phyloP scores from a whole-genome alignment of 495 filamentous ascomycete species.

The Podospora conica region DNA sequence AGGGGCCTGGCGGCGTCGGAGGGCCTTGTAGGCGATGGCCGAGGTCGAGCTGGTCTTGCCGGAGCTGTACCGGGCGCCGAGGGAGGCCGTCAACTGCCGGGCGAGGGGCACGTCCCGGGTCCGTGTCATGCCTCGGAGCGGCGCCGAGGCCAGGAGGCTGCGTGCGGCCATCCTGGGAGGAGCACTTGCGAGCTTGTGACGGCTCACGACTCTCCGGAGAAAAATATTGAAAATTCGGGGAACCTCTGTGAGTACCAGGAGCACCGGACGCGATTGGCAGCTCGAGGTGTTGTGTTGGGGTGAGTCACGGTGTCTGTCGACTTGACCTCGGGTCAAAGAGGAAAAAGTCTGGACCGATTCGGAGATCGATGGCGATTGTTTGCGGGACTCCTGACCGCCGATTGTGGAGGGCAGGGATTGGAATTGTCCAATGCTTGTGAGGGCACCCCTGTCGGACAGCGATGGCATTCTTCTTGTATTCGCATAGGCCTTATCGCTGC shows the following conservation, averaged over 20 bases:
- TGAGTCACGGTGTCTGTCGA: conserved; percentile 17
- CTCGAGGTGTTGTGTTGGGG: not conserved
- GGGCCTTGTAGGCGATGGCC: conserved; percentile 93
- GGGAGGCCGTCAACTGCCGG: conserved; percentile 14
- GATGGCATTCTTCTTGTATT: not conserved
- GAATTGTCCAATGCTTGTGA: conserved; percentile 12
- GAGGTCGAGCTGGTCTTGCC: conserved; percentile 65
- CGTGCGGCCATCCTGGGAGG: conserved; percentile 39
- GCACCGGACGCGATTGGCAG: not conserved
- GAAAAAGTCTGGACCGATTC: conserved; percentile 7
- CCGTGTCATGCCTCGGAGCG: conserved; percentile 28
- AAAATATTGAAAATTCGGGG: not conserved
- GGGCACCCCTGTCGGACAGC: not conserved
- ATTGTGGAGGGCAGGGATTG: conserved; percentile 5
- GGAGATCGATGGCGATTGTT: not conserved
- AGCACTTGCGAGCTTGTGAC: conserved; percentile 21
- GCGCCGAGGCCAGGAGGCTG: conserved; percentile 31
- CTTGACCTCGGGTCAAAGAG: not conserved
- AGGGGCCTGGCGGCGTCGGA: conserved; percentile 79
- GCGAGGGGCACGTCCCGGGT: conserved; percentile 19
- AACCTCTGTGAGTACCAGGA: not conserved
- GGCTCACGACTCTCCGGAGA: not conserved
- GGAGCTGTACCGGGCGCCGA: conserved; percentile 24
- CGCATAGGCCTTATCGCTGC: not conserved
- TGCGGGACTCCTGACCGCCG: conserved; percentile 10